These are phyloP conservation scores for Aspergillus diversus DNA, from an alignment of 495 filamentous ascomycete species.

Conservation along the genomic window DNA sequence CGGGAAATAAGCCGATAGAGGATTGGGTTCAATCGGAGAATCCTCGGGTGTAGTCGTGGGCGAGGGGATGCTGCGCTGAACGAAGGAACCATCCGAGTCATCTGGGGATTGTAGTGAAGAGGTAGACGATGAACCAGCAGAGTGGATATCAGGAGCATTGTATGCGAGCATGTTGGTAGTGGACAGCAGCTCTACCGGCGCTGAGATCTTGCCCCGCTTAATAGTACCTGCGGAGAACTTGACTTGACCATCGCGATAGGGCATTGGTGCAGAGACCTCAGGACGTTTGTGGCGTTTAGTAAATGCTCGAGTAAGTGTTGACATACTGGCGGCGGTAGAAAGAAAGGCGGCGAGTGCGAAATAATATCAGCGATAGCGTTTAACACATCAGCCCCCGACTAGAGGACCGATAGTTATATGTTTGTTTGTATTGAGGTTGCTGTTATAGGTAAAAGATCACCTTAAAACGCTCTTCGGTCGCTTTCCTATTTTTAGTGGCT, in stretches of 20 bases:
- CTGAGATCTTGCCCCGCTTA: slow-evolving; percentile 75
- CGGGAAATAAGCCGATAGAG: slow-evolving; percentile 80
- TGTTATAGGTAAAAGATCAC: slow-evolving; percentile 13
- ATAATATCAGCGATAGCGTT: slow-evolving; percentile 4
- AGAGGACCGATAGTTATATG: slow-evolving; percentile 6
- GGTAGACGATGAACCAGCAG: slow-evolving; percentile 57
- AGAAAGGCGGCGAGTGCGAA: background rate
- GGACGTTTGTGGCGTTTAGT: slow-evolving; percentile 60
- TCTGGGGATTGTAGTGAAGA: slow-evolving; percentile 58
- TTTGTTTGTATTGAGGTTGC: slow-evolving; percentile 18
- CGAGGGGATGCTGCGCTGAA: slow-evolving; percentile 59
- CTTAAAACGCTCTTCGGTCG: slow-evolving; percentile 10
- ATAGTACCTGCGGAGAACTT: slow-evolving; percentile 53
- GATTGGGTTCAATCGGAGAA: slow-evolving; percentile 71
- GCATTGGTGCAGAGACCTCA: slow-evolving; percentile 53
- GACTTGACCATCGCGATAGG: slow-evolving; percentile 50
- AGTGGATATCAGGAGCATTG: slow-evolving; percentile 81
- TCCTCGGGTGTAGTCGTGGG: slow-evolving; percentile 72
- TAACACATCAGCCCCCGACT: slow-evolving; percentile 9
- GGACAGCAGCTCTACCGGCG: slow-evolving; percentile 81
- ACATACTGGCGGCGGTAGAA: slow-evolving; percentile 34
- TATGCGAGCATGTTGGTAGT: slow-evolving; percentile 96
- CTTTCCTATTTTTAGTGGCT: slow-evolving; percentile 30
- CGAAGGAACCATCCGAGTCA: slow-evolving; percentile 66
- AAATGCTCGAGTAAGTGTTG: slow-evolving; percentile 66